A percentile compares a stretch with the other conserved stretches of the same genome.
phyloP scores from a whole-genome alignment of 2,329 filamentous ascomycete species.

The Curvularia eragrostidis region DNA sequence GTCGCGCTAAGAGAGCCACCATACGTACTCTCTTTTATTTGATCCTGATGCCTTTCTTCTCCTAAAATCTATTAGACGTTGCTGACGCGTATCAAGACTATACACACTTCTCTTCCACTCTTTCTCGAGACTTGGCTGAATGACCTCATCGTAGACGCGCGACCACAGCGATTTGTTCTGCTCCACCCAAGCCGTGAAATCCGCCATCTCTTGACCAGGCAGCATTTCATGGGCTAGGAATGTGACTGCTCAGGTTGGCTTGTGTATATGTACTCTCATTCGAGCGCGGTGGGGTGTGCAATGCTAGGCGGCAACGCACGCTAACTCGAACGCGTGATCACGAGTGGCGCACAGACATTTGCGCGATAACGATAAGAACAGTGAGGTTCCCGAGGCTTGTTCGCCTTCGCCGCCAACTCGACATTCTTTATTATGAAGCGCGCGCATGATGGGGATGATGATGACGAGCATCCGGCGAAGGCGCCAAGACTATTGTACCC shows the following conservation, averaged over 20 bases:
- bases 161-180: constrained; percentile 38
- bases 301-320: constrained; percentile 15
- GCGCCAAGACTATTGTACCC: constrained; percentile 49
- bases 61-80: constrained; percentile 24
- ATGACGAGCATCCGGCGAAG: constrained; percentile 52
- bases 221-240: constrained; percentile 6
- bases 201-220: constrained; percentile 30
- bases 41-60: constrained; percentile 32
- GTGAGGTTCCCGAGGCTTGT: constrained; percentile 12
- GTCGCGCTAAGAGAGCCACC: not conserved
- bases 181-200: constrained; percentile 37
- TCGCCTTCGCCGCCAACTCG: constrained; percentile 15
- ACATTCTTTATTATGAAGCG: constrained; percentile 46
- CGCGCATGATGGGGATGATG: constrained; percentile 39
- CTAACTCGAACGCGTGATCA: constrained; percentile 33
- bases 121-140: constrained; percentile 39
- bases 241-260: not conserved
- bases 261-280: not conserved
- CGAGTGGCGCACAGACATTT: constrained; percentile 23
- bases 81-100: not conserved
- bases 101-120: constrained; percentile 45
- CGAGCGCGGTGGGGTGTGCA: constrained; percentile 12
- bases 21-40: constrained; percentile 38
- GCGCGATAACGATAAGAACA: constrained; percentile 28
- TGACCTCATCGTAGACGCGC: constrained; percentile 46